A percentile compares a stretch with the other conserved stretches of the same genome.
phyloP scores from a whole-genome alignment of 2,329 filamentous ascomycete genomes.

The Monilinia laxa region DNA sequence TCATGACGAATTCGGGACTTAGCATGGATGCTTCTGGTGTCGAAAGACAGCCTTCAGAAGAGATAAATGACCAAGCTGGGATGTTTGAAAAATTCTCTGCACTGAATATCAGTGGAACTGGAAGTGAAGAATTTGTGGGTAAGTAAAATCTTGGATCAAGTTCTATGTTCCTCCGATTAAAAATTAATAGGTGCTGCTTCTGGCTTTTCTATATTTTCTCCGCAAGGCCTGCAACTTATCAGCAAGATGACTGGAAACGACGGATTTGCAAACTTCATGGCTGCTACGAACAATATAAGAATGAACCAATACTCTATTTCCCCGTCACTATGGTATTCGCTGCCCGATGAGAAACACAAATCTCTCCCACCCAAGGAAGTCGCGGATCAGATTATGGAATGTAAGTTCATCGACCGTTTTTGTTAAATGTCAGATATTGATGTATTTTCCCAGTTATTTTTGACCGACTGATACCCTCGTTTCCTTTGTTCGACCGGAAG shows the following conservation, averaged over 20 bases:
- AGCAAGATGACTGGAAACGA: conserved; percentile 10
- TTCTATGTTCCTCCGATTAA: conserved; percentile 8
- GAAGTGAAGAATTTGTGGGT: conserved; percentile 31
- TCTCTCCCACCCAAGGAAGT: conserved; percentile 31
- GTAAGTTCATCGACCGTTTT: conserved; percentile 25
- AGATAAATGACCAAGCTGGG: conserved; percentile 28
- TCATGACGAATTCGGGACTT: conserved; percentile 28
- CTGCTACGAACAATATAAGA: background rate
- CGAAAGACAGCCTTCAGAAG: conserved; percentile 26
- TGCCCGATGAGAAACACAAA: conserved; percentile 26
- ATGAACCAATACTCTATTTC: background rate
- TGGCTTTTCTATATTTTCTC: conserved; percentile 35
- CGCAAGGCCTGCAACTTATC: conserved; percentile 33
- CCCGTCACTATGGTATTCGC: conserved; percentile 28
- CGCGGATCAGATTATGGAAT: conserved; percentile 29
- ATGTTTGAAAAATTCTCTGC: conserved; percentile 32
- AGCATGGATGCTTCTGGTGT: conserved; percentile 12
- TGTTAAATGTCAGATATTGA: background rate
- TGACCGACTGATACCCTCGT: conserved; percentile 3
- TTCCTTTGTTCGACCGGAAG: conserved; percentile 29
- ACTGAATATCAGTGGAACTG: conserved; percentile 28
- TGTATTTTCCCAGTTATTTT: conserved; percentile 13
- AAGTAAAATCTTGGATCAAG: conserved; percentile 19
- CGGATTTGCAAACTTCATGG: background rate
- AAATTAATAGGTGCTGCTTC: conserved; percentile 31